phyloP scores from a whole-genome alignment of 441 rosid species.

The Populus hybrid region DNA sequence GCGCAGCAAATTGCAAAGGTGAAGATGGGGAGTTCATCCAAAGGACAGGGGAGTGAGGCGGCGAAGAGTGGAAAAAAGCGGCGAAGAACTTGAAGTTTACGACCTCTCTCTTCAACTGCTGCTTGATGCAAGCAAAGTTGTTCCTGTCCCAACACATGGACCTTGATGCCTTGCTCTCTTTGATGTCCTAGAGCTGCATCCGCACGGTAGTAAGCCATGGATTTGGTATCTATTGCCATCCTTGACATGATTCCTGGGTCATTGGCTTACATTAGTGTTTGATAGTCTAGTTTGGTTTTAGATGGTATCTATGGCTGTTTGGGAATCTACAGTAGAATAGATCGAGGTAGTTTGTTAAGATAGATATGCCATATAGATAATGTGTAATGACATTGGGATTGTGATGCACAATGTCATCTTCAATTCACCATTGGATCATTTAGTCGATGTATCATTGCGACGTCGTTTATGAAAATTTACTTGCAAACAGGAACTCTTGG shows the following conservation, averaged over 20 bases:
- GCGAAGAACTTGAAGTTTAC: constrained; percentile 35
- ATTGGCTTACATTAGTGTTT: constrained; percentile 21
- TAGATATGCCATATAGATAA: constrained; percentile 22
- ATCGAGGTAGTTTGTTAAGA: constrained; percentile 28
- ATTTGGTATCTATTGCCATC: constrained; percentile 13
- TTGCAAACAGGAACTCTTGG: no score
- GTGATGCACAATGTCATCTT: constrained; percentile 14
- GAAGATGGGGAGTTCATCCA: constrained; percentile 43
- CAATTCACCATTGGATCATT: neutral
- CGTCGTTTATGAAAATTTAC: no score
- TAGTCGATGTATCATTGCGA: neutral
- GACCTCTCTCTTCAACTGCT: neutral
- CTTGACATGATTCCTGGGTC: constrained; percentile 5
- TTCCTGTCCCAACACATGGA: neutral
- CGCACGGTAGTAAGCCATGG: constrained; percentile 28
- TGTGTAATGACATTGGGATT: constrained; percentile 14
- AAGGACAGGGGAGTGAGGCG: constrained; percentile 47
- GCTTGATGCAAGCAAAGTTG: neutral
- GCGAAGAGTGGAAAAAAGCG: constrained; percentile 63
- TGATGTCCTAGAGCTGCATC: constrained; percentile 9
- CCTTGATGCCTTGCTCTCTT: constrained; percentile 2
- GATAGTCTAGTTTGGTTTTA: constrained; percentile 29
- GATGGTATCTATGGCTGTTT: constrained; percentile 22
- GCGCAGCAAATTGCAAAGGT: constrained; percentile 39
- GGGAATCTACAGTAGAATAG: constrained; percentile 19